Percentiles rank a stretch among this genome's conserved stretches.
Conservation (phyloP, 2,329 filamentous ascomycete species). For the Cytospora schulzeri region DNA sequence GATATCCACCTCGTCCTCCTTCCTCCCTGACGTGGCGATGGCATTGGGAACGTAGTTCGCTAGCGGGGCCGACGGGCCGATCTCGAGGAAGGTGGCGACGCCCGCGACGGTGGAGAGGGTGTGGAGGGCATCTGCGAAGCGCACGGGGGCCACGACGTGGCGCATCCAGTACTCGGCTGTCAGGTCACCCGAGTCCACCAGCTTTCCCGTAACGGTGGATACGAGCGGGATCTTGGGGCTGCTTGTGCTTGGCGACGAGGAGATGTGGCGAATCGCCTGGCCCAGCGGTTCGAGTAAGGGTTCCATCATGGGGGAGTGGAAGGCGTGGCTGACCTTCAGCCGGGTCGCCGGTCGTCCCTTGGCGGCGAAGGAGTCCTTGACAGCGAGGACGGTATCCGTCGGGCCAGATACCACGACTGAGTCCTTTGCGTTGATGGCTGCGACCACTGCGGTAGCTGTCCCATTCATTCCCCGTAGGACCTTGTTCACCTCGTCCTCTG, state of each 20-base stretch:
- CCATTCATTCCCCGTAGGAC: not conserved
- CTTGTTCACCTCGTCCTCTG: not conserved
- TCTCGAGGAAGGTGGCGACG: not conserved
- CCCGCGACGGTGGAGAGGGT: no score
- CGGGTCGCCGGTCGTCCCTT: not conserved
- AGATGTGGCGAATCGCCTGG: not conserved
- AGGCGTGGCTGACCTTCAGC: constrained; percentile 3
- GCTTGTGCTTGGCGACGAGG: no score
- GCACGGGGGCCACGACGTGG: constrained; percentile 12
- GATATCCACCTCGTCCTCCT: constrained; percentile 4
- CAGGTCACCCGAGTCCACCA: not conserved
- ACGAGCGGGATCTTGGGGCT: not conserved
- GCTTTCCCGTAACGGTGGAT: constrained; percentile 9
- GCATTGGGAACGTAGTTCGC: constrained; percentile 1
- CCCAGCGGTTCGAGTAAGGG: not conserved
- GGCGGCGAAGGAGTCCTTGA: not conserved
- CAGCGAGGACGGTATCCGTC: not conserved
- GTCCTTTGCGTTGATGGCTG: constrained; percentile 3
- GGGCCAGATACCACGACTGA: constrained; percentile 15
- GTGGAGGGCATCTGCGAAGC: constrained; percentile 10
- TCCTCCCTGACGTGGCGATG: not conserved
- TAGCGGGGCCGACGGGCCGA: constrained; percentile 10
- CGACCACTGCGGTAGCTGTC: not conserved
- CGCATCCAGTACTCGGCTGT: not conserved
- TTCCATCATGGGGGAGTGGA: constrained; percentile 17